phyloP scores from a whole-genome alignment of 306 rosid species.

The Echinosophora koreensis region DNA sequence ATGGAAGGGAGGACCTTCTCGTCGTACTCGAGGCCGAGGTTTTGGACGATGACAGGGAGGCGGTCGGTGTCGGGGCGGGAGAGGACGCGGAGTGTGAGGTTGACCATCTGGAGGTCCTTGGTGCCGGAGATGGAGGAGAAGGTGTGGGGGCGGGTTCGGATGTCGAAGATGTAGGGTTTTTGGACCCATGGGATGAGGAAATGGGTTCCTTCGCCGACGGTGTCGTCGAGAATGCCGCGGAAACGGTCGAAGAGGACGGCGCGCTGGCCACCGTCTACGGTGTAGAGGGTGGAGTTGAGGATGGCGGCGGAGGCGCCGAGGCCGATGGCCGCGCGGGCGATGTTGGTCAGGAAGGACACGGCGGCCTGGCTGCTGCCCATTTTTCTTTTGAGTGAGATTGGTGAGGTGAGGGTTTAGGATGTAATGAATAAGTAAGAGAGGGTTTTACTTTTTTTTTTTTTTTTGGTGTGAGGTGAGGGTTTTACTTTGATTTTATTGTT shows the following conservation, averaged over 20 bases:
- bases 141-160: slow-evolving; percentile 87
- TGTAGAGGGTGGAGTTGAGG: slow-evolving; percentile 75
- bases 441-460: too few species aligned
- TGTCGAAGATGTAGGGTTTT: slow-evolving; percentile 91
- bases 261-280: slow-evolving; percentile 95
- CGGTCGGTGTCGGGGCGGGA: slow-evolving; percentile 81
- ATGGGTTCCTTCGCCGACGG: slow-evolving; percentile 80
- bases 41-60: slow-evolving; percentile 76
- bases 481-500: too few species aligned
- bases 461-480: background rate
- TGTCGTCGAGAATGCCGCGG: slow-evolving; percentile 75
- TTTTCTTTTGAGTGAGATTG: background rate
- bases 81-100: slow-evolving; percentile 85
- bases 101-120: slow-evolving; percentile 91
- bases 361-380: slow-evolving; percentile 91
- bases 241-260: slow-evolving; percentile 94
- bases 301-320: slow-evolving; percentile 67
- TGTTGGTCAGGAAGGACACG: slow-evolving; percentile 62
- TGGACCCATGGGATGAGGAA: slow-evolving; percentile 96
- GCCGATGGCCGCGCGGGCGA: slow-evolving; percentile 78
- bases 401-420: background rate
- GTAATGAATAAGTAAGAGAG: too few species aligned
- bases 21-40: slow-evolving; percentile 91
- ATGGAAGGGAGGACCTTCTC: slow-evolving; percentile 96
- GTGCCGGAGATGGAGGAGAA: slow-evolving; percentile 92